phyloP scores from a whole-genome alignment of 2,329 filamentous ascomycete species.

The Thermothelomyces thermophilus region DNA sequence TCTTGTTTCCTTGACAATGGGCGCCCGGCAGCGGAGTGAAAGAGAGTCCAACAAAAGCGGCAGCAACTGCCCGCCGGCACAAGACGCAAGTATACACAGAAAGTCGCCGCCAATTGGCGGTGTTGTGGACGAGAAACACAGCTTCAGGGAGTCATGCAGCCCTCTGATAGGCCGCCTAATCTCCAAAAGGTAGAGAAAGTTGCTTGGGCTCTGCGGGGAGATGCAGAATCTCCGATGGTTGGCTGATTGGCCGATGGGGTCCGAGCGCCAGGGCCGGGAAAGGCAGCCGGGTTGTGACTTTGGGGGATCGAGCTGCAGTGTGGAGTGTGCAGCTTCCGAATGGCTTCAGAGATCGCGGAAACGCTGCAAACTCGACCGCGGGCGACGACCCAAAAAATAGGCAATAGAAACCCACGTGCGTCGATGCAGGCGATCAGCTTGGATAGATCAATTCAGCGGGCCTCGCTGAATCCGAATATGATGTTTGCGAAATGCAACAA shows the following conservation, averaged over 20 bases:
- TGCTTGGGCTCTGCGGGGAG: background rate
- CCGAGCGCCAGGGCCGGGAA: constrained; percentile 11
- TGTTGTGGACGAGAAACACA: background rate
- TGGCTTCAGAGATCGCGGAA: constrained; percentile 20
- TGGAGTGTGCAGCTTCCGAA: constrained; percentile 19
- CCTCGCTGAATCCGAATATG: constrained; percentile 31
- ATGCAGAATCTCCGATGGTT: constrained; percentile 8
- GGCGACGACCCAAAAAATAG: constrained; percentile 13
- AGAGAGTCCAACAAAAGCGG: constrained; percentile 3
- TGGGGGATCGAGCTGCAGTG: constrained; percentile 5
- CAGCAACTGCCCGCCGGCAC: background rate
- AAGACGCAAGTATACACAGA: background rate
- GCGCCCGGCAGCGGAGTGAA: background rate
- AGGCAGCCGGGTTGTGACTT: constrained; percentile 1
- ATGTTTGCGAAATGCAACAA: constrained; percentile 31
- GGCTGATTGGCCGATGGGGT: constrained; percentile 7
- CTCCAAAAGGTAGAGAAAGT: background rate
- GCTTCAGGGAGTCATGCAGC: background rate
- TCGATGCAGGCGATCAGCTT: constrained; percentile 19
- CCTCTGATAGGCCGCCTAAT: constrained; percentile 13
- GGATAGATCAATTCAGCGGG: constrained; percentile 28
- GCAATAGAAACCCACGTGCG: constrained; percentile 20
- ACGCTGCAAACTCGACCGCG: constrained; percentile 14
- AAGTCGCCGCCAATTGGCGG: background rate
- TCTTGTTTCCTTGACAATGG: too few species aligned